phyloP scores from a whole-genome alignment of 2,329 filamentous ascomycete species.

The Fusarium equiseti region DNA sequence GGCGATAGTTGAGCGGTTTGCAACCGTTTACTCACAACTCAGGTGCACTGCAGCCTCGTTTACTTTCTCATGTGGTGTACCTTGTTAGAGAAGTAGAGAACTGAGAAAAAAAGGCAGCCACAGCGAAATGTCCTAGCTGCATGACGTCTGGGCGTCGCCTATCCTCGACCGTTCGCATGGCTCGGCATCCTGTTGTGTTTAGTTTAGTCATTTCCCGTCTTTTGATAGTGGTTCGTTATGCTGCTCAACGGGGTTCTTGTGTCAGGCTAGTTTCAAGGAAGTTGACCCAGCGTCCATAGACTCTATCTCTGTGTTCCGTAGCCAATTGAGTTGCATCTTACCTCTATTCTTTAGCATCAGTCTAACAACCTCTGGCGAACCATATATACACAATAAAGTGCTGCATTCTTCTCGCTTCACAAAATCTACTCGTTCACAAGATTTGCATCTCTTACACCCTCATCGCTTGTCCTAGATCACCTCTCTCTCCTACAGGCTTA shows the following conservation, averaged over 20 bases:
- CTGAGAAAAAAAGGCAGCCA: slow-evolving; percentile 26
- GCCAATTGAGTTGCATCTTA: slow-evolving; percentile 22
- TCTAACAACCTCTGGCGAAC: slow-evolving; percentile 21
- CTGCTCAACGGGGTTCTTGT: slow-evolving; percentile 13
- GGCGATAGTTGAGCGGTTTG: background rate
- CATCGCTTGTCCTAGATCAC: slow-evolving; percentile 25
- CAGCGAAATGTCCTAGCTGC: slow-evolving; percentile 19
- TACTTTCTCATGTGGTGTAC: slow-evolving; percentile 17
- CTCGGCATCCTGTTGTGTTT: slow-evolving; percentile 27
- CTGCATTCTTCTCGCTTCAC: slow-evolving; percentile 42
- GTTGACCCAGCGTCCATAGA: slow-evolving; percentile 11
- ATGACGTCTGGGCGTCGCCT: slow-evolving; percentile 30
- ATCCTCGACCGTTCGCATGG: slow-evolving; percentile 18
- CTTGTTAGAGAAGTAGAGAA: slow-evolving; percentile 1
- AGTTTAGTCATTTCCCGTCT: slow-evolving; percentile 19
- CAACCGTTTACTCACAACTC: slow-evolving; percentile 15
- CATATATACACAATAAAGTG: slow-evolving; percentile 7
- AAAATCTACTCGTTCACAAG: slow-evolving; percentile 40
- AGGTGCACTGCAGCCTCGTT: slow-evolving; percentile 41
- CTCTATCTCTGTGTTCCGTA: slow-evolving; percentile 20
- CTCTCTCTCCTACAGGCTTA: slow-evolving; percentile 25
- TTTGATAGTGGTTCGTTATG: slow-evolving; percentile 1
- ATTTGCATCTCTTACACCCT: slow-evolving; percentile 40
- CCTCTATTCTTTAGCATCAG: background rate
- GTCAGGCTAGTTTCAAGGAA: slow-evolving; percentile 33